These are phyloP conservation scores for Macrolepiota fuliginosa DNA, from an alignment of 768 basidiomycete species.

Conservation along the genomic window DNA sequence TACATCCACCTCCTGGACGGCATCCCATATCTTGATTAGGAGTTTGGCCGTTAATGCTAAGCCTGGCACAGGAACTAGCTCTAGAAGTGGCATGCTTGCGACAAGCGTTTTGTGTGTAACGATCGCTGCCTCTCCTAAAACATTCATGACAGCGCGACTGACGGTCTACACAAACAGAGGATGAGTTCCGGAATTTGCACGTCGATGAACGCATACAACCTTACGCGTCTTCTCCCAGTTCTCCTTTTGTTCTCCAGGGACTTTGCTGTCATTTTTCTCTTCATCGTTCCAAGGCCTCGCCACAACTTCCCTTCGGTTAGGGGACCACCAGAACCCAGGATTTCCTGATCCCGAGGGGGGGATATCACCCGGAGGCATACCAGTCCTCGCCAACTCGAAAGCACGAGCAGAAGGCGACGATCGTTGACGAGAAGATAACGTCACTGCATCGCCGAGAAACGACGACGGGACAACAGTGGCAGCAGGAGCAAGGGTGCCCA, in stretches of 20 bases:
- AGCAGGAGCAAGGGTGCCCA: background rate
- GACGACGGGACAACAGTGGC: constrained; percentile 6
- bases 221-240: constrained; percentile 34
- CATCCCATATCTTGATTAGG: constrained; percentile 63
- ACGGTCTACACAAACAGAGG: constrained; percentile 29
- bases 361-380: constrained; percentile 9
- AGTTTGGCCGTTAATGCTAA: constrained; percentile 49
- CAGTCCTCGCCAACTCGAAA: constrained; percentile 7
- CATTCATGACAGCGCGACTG: constrained; percentile 33
- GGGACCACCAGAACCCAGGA: constrained; percentile 8
- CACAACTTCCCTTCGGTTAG: constrained; percentile 18
- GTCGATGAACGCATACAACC: constrained; percentile 19
- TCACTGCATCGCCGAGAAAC: constrained; percentile 10
- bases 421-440: constrained; percentile 21
- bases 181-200: constrained; percentile 7
- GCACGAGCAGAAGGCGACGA: constrained; percentile 19
- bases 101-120: constrained; percentile 44
- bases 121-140: constrained; percentile 39
- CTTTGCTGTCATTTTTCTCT: constrained; percentile 29
- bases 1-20: constrained; percentile 60
- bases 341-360: constrained; percentile 9
- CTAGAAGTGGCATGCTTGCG: constrained; percentile 38
- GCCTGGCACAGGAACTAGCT: constrained; percentile 55
- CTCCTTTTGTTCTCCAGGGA: constrained; percentile 38
- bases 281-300: constrained; percentile 27